Percentiles rank a stretch among this genome's conserved stretches.
Conservation (phyloP, 2,329 filamentous ascomycete species). For the Monosporascus sp. region DNA sequence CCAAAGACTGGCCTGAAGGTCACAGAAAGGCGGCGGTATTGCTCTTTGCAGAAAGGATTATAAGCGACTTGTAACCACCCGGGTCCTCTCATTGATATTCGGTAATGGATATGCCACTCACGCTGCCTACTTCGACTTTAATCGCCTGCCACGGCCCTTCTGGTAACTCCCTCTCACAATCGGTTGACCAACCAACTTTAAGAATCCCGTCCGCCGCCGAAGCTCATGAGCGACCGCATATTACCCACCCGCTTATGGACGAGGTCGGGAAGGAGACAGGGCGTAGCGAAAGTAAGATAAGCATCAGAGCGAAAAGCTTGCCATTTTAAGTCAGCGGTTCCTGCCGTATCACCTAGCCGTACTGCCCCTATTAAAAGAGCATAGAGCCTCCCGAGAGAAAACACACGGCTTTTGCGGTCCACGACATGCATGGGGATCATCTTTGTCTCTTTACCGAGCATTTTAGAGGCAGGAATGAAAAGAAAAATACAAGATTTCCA, state of each 20-base stretch:
- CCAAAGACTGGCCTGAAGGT: background rate
- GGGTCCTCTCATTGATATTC: background rate
- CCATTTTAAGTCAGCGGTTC: no score
- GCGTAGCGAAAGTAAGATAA: no score
- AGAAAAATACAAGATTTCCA: no score
- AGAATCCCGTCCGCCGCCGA: background rate
- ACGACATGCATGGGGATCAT: no score
- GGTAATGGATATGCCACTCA: background rate
- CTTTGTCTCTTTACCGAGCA: no score
- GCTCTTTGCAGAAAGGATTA: background rate
- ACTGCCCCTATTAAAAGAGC: no score
- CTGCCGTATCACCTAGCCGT: no score
- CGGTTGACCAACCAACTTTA: background rate
- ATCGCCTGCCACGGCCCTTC: background rate
- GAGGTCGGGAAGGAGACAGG: no score
- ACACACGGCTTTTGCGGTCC: no score
- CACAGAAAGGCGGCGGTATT: background rate
- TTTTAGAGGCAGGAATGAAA: no score
- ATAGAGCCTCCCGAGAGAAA: no score
- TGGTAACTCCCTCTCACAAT: background rate
- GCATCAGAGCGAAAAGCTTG: no score
- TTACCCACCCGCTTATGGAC: background rate
- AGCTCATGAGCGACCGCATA: background rate
- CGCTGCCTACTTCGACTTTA: background rate
- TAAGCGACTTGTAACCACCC: background rate